phyloP scores from a whole-genome alignment of 257 asterid genomes.

The Solanum medicagineum region DNA sequence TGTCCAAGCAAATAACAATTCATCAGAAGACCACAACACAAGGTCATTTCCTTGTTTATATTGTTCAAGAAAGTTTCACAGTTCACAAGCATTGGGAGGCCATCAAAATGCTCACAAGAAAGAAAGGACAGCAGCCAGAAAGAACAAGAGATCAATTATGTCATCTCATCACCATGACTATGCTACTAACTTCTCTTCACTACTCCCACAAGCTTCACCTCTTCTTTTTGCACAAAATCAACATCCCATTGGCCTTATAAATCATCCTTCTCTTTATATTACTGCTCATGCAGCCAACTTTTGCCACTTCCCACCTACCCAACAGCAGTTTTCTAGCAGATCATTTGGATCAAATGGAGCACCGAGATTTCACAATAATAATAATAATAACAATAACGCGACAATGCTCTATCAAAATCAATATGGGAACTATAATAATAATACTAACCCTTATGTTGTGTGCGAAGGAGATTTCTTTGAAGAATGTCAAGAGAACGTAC shows the following conservation, averaged over 20 bases:
- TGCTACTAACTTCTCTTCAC: conserved; percentile 7
- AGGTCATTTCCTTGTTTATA: conserved; percentile 65
- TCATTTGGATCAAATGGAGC: conserved; percentile 22
- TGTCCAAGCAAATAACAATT: conserved; percentile 9
- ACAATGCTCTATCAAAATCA: not conserved
- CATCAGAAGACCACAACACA: conserved; percentile 27
- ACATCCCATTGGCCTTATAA: conserved; percentile 36
- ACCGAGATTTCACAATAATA: conserved; percentile 26
- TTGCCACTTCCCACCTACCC: conserved; percentile 15
- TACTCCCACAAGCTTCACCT: conserved; percentile 16
- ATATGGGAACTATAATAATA: conserved; percentile 8
- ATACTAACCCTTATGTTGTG: not conserved
- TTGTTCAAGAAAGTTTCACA: conserved; percentile 76
- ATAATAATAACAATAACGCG: not conserved
- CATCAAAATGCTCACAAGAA: conserved; percentile 97
- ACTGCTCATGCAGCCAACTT: conserved; percentile 45
- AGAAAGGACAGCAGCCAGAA: conserved; percentile 69
- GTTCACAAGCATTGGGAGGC: conserved; percentile 93
- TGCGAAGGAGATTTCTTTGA: conserved; percentile 10
- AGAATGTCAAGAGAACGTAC: not conserved
- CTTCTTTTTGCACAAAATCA: conserved; percentile 35
- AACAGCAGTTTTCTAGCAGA: conserved; percentile 3
- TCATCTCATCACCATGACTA: not conserved
- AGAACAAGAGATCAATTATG: conserved; percentile 26
- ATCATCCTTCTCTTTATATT: conserved; percentile 32